phyloP scores from a whole-genome alignment of 805 yeast species.

The Cyberlindnera galapagoensis region DNA sequence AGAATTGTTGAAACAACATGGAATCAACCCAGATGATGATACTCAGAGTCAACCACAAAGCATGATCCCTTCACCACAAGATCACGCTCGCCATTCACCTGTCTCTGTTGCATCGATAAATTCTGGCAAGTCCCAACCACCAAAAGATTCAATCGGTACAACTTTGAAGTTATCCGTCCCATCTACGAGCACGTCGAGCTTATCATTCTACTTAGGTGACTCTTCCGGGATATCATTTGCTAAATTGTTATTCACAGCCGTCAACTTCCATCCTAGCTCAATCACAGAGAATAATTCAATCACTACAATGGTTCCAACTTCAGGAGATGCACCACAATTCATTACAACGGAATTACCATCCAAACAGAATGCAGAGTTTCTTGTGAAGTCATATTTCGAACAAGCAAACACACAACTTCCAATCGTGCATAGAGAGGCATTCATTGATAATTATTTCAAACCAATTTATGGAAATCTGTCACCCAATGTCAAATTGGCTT shows the following conservation, averaged over 20 bases:
- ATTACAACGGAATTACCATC: slow-evolving; percentile 51
- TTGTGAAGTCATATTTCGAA: slow-evolving; percentile 61
- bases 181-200: slow-evolving; percentile 10
- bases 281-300: slow-evolving; percentile 24
- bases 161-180: slow-evolving; percentile 16
- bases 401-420: slow-evolving; percentile 84
- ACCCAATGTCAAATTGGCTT: slow-evolving; percentile 47
- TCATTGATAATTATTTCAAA: slow-evolving; percentile 56
- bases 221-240: slow-evolving; percentile 69
- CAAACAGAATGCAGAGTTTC: slow-evolving; percentile 60
- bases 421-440: slow-evolving; percentile 73
- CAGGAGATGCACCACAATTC: slow-evolving; percentile 17
- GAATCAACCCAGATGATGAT: slow-evolving; percentile 28
- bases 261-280: slow-evolving; percentile 43
- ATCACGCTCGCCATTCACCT: slow-evolving; percentile 1
- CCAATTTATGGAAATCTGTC: slow-evolving; percentile 76
- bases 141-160: slow-evolving; percentile 17
- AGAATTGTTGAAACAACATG: slow-evolving; percentile 36
- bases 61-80: not conserved
- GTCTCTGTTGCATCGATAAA: slow-evolving; percentile 3
- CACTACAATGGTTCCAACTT: slow-evolving; percentile 21
- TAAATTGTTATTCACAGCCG: slow-evolving; percentile 69
- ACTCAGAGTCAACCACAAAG: slow-evolving; percentile 3
- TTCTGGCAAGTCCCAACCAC: slow-evolving; percentile 3
- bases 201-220: slow-evolving; percentile 37